Base-by-base conservation (phyloP, 371 early-diverging fungal genomes). In the Mortierella sp. region DNA sequence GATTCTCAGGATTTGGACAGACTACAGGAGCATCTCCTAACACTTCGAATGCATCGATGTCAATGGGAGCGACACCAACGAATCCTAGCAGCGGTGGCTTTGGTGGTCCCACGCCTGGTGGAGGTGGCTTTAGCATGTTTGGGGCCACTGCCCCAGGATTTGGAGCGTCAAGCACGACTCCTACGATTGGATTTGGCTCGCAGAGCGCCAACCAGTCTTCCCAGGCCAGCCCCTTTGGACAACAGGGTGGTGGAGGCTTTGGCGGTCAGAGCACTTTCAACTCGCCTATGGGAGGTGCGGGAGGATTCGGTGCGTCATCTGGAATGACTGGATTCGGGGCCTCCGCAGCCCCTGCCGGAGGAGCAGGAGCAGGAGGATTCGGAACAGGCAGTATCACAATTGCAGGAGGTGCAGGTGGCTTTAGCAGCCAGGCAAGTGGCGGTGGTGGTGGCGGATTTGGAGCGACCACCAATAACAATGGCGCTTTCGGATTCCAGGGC, bases 401-500 rank as follows among this genome's bases (percentile, higher is more conserved):
- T 73, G 74, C 78, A 27, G 74, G 74, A 21, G 60, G 54, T 7
- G 51, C 49, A 4, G 70, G 79, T 24, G 75, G 74, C 2, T 81
- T 81, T 55, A 77, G 81, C 35, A 32, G 32, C 6, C 60, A 60
- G 32, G 32, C 60, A 56, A 11, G 11, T 32, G 60, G 60, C 6
- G 60, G 16, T 16, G 60, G 55, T 8, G 60, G 6, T 32, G 60
- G 55, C 4, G 80, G 75, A 16, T 82, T 82, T 74, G 82, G 82
- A 27, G 78, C 72, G 1, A 11, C 35, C 38, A 60, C 41, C 16
- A 56, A 41, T 27, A 75, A 49, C 38, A 46, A 44, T 43, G 79
- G 78, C 21, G 58, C 78, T n/a, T 82, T 82, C 54, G 82, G 82
- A 21, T 77, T 77, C 35, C 74, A 73, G 38, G 74, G 74, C 38